Conservation (phyloP, 73 alveolate genomes). For the Stentor coeruleus region DNA sequence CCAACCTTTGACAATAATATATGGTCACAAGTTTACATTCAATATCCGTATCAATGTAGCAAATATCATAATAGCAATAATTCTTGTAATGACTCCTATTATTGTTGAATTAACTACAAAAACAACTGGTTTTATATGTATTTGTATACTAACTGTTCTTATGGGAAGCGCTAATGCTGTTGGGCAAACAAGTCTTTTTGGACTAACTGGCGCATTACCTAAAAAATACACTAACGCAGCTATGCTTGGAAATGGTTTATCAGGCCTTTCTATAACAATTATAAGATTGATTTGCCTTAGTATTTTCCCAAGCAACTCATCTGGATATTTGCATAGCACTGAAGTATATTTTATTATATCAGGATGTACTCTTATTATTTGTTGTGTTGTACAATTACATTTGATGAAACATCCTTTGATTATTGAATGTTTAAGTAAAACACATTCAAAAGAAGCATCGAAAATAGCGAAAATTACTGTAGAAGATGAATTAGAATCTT, state of each 20-base stretch:
- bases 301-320: slow-evolving; percentile 39
- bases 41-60: slow-evolving; percentile 31
- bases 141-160: neutral
- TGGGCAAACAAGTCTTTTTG: slow-evolving; percentile 45
- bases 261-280: slow-evolving; percentile 44
- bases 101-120: neutral
- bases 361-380: slow-evolving; percentile 32
- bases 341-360: slow-evolving; percentile 44
- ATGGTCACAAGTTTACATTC: slow-evolving; percentile 34
- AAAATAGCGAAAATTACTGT: neutral
- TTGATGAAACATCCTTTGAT: slow-evolving; percentile 21
- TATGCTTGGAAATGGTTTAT: slow-evolving; percentile 56
- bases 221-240: slow-evolving; percentile 47
- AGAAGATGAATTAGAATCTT: slow-evolving; percentile 6
- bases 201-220: slow-evolving; percentile 61
- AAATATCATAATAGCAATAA: slow-evolving; percentile 19
- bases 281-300: slow-evolving; percentile 39
- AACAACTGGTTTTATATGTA: neutral
- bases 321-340: slow-evolving; percentile 34
- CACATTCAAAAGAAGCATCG: neutral
- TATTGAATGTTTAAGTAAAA: slow-evolving; percentile 1
- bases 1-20: slow-evolving; percentile 11
- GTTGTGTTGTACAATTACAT: slow-evolving; percentile 33
- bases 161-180: slow-evolving; percentile 45
- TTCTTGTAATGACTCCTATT: slow-evolving; percentile 32